Percentiles rank a stretch among this genome's conserved stretches.
Conservation (phyloP, 2,329 filamentous ascomycete species). For the Penicillium olsonii region DNA sequence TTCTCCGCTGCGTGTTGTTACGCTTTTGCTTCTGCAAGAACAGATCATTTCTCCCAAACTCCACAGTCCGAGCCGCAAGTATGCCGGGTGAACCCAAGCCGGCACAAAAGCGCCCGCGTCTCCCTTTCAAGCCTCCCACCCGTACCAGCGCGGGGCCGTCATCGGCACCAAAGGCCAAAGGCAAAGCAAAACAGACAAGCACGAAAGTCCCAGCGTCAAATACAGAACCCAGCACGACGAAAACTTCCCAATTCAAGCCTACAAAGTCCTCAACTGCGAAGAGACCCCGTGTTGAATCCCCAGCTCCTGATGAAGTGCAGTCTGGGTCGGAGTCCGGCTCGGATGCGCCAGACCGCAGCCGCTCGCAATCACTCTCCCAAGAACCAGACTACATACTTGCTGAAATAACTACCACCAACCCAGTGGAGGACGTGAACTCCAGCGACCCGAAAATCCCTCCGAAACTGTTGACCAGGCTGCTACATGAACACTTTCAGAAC, state of each 20-base stretch:
- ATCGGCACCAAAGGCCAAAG: constrained; percentile 23
- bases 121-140: constrained; percentile 50
- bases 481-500: constrained; percentile 76
- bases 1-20: neutral
- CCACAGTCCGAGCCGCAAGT: no score
- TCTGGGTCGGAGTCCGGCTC: constrained; percentile 24
- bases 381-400: constrained; percentile 53
- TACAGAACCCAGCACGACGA: constrained; percentile 6
- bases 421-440: constrained; percentile 32
- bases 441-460: constrained; percentile 62
- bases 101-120: constrained; percentile 38
- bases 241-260: constrained; percentile 3
- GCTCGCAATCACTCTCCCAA: constrained; percentile 28
- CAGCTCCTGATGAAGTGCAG: constrained; percentile 7
- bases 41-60: neutral
- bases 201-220: constrained; percentile 11
- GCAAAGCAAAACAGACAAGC: constrained; percentile 19
- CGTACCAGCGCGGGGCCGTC: constrained; percentile 29
- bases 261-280: constrained; percentile 15
- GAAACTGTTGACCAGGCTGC: constrained; percentile 71
- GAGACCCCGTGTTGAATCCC: constrained; percentile 16
- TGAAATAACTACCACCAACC: constrained; percentile 39
- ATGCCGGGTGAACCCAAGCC: constrained; percentile 34
- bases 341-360: constrained; percentile 13
- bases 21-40: no score